Conservation (phyloP, 2,329 filamentous ascomycete genomes). For the Colletotrichum kahawae region DNA sequence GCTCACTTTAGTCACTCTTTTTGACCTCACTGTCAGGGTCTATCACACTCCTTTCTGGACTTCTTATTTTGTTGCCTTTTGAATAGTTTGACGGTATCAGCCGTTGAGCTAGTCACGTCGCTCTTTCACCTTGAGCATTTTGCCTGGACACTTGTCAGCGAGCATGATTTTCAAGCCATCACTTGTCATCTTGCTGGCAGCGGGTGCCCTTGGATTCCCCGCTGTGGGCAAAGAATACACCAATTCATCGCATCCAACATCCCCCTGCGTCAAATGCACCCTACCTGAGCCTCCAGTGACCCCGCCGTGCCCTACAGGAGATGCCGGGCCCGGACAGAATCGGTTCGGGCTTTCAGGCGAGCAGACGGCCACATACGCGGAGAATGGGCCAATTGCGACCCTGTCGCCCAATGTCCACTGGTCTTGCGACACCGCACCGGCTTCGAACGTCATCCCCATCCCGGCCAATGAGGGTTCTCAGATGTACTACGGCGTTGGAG, state of each 20-base stretch:
- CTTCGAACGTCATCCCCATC: slow-evolving; percentile 28
- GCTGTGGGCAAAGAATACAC: background rate
- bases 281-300: background rate
- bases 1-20: background rate
- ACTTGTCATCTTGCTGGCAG: background rate
- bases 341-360: background rate
- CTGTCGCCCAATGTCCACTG: slow-evolving; percentile 26
- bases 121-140: background rate
- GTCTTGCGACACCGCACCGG: slow-evolving; percentile 26
- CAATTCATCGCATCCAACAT: background rate
- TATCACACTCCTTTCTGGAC: background rate
- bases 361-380: background rate
- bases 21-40: background rate
- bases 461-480: slow-evolving; percentile 23
- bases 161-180: background rate
- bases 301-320: background rate
- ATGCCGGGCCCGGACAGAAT: background rate
- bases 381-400: background rate
- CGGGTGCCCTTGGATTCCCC: background rate
- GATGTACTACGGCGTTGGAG: slow-evolving; percentile 29
- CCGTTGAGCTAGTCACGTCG: background rate
- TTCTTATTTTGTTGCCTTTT: background rate
- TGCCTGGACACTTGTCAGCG: background rate
- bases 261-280: background rate
- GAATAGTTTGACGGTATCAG: background rate